A percentile compares a stretch with the other conserved stretches of the same genome.
Conservation (phyloP, 805 yeast genomes). For the Starmerella stigmatis region DNA sequence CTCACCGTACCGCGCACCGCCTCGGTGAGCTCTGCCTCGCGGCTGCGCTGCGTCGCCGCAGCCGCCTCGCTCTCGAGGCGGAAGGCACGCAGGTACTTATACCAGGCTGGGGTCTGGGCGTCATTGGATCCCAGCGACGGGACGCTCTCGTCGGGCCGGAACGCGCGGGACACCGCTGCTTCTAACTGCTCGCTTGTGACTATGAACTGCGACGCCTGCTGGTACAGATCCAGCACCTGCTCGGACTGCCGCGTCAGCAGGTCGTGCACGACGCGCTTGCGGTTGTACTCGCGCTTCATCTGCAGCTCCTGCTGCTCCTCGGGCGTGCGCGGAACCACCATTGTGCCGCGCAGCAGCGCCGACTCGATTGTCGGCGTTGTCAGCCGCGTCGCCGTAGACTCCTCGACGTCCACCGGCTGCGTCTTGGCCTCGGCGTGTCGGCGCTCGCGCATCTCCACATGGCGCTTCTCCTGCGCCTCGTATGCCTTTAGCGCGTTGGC, state of each 20-base stretch:
- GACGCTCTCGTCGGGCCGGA: slow-evolving; percentile 12
- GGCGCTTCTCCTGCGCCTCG: slow-evolving; percentile 39
- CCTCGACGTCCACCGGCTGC: slow-evolving; percentile 28
- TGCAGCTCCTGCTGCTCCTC: slow-evolving; percentile 52
- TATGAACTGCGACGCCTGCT: slow-evolving; percentile 18
- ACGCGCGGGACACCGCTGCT: slow-evolving; percentile 10
- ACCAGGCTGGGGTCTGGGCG: slow-evolving; percentile 18
- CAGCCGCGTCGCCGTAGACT: slow-evolving; percentile 41
- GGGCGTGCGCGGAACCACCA: slow-evolving; percentile 60
- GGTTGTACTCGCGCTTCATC: slow-evolving; percentile 57
- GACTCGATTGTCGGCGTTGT: slow-evolving; percentile 74
- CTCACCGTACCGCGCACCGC: slow-evolving; percentile 2
- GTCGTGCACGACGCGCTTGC: slow-evolving; percentile 44
- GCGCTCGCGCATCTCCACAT: slow-evolving; percentile 31
- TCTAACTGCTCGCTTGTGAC: slow-evolving; percentile 19
- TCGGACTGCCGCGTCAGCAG: slow-evolving; percentile 45
- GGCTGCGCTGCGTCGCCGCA: slow-evolving; percentile 1
- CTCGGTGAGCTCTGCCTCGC: slow-evolving; percentile 4
- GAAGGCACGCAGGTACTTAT: slow-evolving; percentile 7
- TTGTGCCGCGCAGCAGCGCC: slow-evolving; percentile 41
- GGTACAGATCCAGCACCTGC: slow-evolving; percentile 58
- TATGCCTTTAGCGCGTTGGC: slow-evolving; percentile 50
- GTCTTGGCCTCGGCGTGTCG: slow-evolving; percentile 30
- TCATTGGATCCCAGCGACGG: slow-evolving; percentile 12
- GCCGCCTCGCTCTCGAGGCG: slow-evolving; percentile 2